Percentiles rank a stretch among this genome's conserved stretches.
Evolutionary conservation across 2,329 filamentous ascomycete genomes (phyloP).

Genomic region (Geosmithia putterillii): DNA sequence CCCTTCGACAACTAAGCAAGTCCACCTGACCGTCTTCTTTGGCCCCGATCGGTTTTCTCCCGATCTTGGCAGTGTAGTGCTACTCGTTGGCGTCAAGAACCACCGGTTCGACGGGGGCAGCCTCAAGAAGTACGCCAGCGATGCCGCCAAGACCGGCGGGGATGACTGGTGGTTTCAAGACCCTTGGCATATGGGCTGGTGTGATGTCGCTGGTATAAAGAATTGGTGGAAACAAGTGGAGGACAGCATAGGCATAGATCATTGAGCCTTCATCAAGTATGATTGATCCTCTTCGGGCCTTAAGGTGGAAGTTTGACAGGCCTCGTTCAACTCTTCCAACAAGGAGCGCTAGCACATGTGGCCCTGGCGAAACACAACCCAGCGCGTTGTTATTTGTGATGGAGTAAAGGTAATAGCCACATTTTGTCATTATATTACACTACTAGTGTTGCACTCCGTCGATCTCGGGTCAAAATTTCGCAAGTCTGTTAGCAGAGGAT

Average conservation of each 20-base stretch:
- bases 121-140: constrained; percentile 31
- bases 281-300: no score
- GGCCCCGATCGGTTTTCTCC: constrained; percentile 37
- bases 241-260: no score
- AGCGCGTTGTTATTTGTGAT: no score
- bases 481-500: neutral
- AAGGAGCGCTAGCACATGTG: no score
- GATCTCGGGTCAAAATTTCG: neutral
- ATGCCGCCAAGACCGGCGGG: constrained; percentile 16
- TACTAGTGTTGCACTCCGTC: neutral
- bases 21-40: constrained; percentile 41
- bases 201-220: constrained; percentile 30
- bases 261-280: no score
- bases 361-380: no score
- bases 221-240: constrained; percentile 28
- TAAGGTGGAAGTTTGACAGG: no score
- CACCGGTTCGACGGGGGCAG: constrained; percentile 38
- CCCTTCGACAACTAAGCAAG: constrained; percentile 36
- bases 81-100: constrained; percentile 44
- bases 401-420: no score
- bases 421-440: no score
- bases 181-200: constrained; percentile 33
- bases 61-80: constrained; percentile 31
- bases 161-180: constrained; percentile 39
- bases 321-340: no score